A percentile compares a stretch with the other conserved stretches of the same genome.
These are phyloP conservation scores for Gynochthodes officinalis DNA, from an alignment of 257 asterid species.

Conservation along the genomic window DNA sequence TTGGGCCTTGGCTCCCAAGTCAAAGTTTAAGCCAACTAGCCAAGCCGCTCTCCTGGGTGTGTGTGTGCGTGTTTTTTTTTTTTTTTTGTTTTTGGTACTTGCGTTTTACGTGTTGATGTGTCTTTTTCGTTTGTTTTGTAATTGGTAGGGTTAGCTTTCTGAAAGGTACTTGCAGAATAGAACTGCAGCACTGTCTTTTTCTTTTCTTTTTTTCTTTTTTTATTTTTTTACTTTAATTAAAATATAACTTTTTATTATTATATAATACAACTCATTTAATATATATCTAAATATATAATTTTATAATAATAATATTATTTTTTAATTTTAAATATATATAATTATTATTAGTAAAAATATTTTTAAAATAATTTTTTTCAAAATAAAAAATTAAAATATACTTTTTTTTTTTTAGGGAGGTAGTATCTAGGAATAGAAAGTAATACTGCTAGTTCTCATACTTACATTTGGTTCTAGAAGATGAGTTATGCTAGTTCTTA, in stretches of 20 bases:
- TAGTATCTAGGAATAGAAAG: no score
- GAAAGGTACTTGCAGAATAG: neutral
- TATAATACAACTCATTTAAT: no score
- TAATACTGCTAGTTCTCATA: neutral
- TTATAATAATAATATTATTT: no score
- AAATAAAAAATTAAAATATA: no score
- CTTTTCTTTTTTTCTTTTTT: neutral
- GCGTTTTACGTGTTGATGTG: neutral
- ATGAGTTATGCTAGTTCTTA: no score
- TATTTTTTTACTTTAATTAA: no score
- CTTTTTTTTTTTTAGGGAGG: no score
- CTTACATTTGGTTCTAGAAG: neutral
- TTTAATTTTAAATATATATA: no score
- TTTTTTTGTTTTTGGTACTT: neutral
- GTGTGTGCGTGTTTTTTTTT: neutral
- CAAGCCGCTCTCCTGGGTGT: neutral
- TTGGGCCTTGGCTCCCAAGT: slow-evolving; percentile 1
- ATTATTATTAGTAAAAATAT: no score
- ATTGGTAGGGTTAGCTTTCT: neutral
- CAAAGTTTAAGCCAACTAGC: neutral
- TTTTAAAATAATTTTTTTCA: no score
- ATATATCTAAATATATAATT: no score
- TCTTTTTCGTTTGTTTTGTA: slow-evolving; percentile 6
- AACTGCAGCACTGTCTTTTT: neutral
- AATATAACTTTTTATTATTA: no score